These are phyloP conservation scores for Pestalotiopsis sp. DNA, from an alignment of 2,329 filamentous ascomycete genomes.

Conservation along the genomic window DNA sequence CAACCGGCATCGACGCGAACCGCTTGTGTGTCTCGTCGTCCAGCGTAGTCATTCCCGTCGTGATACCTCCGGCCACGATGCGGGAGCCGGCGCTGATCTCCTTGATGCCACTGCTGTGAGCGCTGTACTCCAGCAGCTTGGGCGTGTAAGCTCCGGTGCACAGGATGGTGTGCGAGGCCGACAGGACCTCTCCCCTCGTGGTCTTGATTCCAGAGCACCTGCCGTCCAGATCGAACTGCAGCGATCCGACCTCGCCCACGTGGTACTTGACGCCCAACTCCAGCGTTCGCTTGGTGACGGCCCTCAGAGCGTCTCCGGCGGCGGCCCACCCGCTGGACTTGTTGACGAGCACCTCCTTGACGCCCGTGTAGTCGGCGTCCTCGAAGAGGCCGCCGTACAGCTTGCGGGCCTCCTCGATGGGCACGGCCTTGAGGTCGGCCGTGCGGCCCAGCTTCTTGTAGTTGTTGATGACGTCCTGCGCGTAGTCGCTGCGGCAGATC, in stretches of 20 bases:
- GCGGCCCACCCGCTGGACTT: conserved; percentile 65
- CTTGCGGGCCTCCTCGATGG: conserved; percentile 47
- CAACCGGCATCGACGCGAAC: conserved; percentile 53
- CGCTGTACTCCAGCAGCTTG: conserved; percentile 55
- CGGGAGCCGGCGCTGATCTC: conserved; percentile 54
- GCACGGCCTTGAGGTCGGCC: conserved; percentile 44
- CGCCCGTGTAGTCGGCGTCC: conserved; percentile 61
- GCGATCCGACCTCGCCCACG: conserved; percentile 49
- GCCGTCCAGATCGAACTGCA: conserved; percentile 49
- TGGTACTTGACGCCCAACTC: conserved; percentile 63
- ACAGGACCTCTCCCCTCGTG: conserved; percentile 43
- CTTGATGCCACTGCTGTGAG: conserved; percentile 45
- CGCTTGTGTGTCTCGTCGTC: conserved; percentile 45
- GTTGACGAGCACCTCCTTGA: conserved; percentile 63
- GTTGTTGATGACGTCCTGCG: conserved; percentile 54
- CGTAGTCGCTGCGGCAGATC: conserved; percentile 54
- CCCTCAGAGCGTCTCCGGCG: conserved; percentile 59
- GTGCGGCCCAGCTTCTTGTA: conserved; percentile 47
- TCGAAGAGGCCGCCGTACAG: conserved; percentile 62
- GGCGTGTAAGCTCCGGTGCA: conserved; percentile 62
- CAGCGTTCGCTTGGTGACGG: conserved; percentile 54
- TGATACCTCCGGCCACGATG: conserved; percentile 62
- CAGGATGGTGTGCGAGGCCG: conserved; percentile 54
- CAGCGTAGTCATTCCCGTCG: conserved; percentile 59
- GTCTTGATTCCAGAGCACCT: conserved; percentile 52